Evolutionary conservation across 768 basidiomycete species (phyloP).

Genomic region (Psilocybe tampanensis): DNA sequence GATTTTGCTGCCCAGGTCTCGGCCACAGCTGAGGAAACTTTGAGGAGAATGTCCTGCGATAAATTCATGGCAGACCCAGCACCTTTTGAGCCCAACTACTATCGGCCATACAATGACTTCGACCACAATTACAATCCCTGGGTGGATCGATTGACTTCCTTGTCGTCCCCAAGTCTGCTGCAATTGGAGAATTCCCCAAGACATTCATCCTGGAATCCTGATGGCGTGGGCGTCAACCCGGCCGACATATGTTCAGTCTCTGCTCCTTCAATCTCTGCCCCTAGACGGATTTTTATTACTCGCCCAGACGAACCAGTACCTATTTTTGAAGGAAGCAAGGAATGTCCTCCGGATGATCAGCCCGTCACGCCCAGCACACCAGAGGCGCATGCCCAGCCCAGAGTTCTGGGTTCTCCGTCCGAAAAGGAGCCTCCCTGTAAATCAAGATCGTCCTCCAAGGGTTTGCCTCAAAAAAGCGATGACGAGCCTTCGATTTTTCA

Average conservation of each 20-base stretch:
- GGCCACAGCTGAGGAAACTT: conserved; percentile 34
- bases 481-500: conserved; percentile 29
- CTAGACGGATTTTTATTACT: conserved; percentile 6
- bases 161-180: conserved; percentile 12
- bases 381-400: not conserved
- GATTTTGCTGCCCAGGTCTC: conserved; percentile 37
- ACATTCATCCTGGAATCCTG: conserved; percentile 15
- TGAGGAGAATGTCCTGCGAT: conserved; percentile 26
- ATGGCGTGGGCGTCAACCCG: conserved; percentile 31
- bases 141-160: not conserved
- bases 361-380: not conserved
- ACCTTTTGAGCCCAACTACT: not conserved
- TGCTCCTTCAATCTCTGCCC: conserved; percentile 7
- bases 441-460: not conserved
- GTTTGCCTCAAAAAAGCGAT: conserved; percentile 21
- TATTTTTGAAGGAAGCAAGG: not conserved
- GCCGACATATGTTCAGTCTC: conserved; percentile 28
- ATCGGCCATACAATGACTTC: not conserved
- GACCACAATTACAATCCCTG: not conserved
- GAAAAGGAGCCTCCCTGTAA: not conserved
- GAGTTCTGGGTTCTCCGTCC: conserved; percentile 5
- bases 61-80: not conserved
- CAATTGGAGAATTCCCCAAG: conserved; percentile 20
- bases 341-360: not conserved
- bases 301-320: not conserved